Base-by-base conservation (phyloP, 148 eudicot species). In the Beta vulgaris region DNA sequence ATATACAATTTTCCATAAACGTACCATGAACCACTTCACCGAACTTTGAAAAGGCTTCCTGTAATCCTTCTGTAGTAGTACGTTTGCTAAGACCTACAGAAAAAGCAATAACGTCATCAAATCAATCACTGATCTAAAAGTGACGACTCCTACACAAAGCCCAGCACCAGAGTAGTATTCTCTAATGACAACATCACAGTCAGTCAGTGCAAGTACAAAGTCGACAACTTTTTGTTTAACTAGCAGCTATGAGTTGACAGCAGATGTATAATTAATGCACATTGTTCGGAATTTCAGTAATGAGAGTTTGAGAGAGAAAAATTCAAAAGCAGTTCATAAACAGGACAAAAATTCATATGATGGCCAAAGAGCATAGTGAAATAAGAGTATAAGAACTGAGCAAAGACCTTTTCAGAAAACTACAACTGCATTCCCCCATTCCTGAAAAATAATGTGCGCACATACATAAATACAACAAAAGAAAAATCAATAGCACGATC, bases 71-170 rank as follows among this genome's bases (percentile, higher is more conserved):
- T 10, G 89, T 44, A 44, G 94, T 88, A 25, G 94, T 90, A 31
- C 91, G 91, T 79, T 85, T 88, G 84, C 87, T 88, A 54, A 90
- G 90, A 53, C 91, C 94, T 87, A 78, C 25, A 73, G 32, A 68
- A 58, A 34, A 5, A 28, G 23, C 18, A 28, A 26, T 8, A 13
- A 25, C 14, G 6, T 2, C 26, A 34, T 23, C 48, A 23, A 69
- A 37, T 60, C 63, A 79, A 60, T n/a, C n/a, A n/a, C 11, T 37
- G 6, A 40, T 26, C 3, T 42, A 43, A 43, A 5, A 36, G 32
- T 7, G 49, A 37, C 10, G 10, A 19, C 35, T 65, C 35, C 39
- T 25, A 29, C 26, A 44, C 7, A 67, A 46, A 34, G 19, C 11
- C 39, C 32, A 3, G 62, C 76, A 44, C 61, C 40, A 74, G 55